Conservation (phyloP, 1,139 yeast genomes). For the Dujonia santamariae region DNA sequence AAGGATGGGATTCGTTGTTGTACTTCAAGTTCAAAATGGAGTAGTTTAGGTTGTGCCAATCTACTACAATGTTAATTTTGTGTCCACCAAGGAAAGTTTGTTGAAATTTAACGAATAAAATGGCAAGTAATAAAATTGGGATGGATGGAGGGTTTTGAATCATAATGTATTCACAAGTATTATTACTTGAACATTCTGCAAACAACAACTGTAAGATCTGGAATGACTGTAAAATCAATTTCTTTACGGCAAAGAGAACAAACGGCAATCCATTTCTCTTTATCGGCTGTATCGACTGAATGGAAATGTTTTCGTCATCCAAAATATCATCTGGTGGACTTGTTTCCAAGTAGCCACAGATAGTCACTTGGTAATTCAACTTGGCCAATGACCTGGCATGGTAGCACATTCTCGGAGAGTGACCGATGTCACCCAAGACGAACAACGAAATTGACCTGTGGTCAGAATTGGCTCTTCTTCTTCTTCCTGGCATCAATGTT, state of each 20-base stretch:
- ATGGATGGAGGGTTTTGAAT: constrained; percentile 93
- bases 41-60: constrained; percentile 96
- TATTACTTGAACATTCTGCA: constrained; percentile 54
- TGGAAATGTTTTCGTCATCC: constrained; percentile 51
- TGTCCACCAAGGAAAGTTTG: no score
- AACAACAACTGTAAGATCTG: constrained; percentile 47
- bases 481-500: constrained; percentile 17
- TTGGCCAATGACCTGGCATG: constrained; percentile 81
- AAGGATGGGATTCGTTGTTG: constrained; percentile 50
- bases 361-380: constrained; percentile 67
- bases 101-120: constrained; percentile 44
- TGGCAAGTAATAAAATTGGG: constrained; percentile 69
- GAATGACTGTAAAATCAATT: constrained; percentile 56
- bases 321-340: constrained; percentile 48
- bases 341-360: constrained; percentile 81
- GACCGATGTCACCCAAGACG: constrained; percentile 92
- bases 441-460: constrained; percentile 74
- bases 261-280: constrained; percentile 51
- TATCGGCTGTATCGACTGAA: constrained; percentile 47
- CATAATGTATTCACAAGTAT: constrained; percentile 59
- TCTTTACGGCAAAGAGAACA: constrained; percentile 53
- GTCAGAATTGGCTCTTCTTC: constrained; percentile 47
- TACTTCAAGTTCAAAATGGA: constrained; percentile 73
- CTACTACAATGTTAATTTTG: constrained; percentile 73
- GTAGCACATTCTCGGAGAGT: constrained; percentile 92